phyloP scores from a whole-genome alignment of 306 rosid species.

The Sesbania bispinosa region DNA sequence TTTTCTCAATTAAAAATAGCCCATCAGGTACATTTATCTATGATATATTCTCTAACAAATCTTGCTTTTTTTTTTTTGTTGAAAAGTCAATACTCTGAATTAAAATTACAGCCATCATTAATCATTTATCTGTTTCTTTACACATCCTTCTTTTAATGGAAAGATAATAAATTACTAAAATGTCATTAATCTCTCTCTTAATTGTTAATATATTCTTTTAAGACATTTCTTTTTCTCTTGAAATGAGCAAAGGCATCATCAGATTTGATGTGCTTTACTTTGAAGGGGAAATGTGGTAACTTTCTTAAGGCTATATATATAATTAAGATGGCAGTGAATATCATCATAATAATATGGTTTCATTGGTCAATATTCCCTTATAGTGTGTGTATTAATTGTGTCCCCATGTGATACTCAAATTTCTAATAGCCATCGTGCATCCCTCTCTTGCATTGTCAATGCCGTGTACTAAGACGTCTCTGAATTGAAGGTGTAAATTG shows the following conservation, averaged over 20 bases:
- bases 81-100: conserved; percentile 35
- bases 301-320: no score
- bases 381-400: conserved; percentile 3
- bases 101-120: not conserved
- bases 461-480: conserved; percentile 28
- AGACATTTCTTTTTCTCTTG: no score
- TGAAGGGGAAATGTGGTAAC: no score
- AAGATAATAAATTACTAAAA: no score
- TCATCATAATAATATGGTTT: not conserved
- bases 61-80: not conserved
- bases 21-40: not conserved
- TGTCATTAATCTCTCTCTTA: no score
- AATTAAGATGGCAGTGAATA: not conserved
- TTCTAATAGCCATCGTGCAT: conserved; percentile 7
- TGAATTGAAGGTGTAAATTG: conserved; percentile 12
- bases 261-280: no score
- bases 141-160: no score
- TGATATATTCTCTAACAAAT: not conserved
- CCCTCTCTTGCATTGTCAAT: conserved; percentile 23
- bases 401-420: conserved; percentile 35
- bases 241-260: no score
- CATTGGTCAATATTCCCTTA: conserved; percentile 7
- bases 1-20: not conserved
- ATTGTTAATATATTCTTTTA: not conserved
- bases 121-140: no score